These are phyloP conservation scores for Alnus rubra DNA, from an alignment of 306 rosid species.

Conservation along the genomic window DNA sequence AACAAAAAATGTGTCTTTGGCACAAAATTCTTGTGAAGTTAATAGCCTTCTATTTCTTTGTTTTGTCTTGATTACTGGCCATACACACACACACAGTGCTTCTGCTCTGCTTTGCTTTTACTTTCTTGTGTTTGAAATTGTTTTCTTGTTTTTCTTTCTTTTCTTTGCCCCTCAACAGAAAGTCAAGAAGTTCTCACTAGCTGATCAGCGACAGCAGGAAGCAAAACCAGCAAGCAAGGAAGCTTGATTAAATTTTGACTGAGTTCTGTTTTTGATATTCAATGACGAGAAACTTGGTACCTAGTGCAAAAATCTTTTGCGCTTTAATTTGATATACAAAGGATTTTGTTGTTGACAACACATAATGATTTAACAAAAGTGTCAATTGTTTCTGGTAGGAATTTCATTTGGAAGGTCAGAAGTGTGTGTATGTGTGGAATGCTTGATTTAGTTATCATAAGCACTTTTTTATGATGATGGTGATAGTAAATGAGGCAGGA, in stretches of 20 bases:
- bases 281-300: conserved; percentile 5
- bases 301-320: not conserved
- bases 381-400: not conserved
- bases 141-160: not conserved
- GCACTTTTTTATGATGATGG: no score
- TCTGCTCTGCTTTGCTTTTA: not conserved
- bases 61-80: conserved; percentile 1
- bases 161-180: conserved; percentile 51
- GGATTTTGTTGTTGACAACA: not conserved
- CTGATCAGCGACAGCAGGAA: conserved; percentile 52
- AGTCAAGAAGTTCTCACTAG: conserved; percentile 78
- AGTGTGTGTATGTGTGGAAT: not conserved
- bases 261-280: not conserved
- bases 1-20: not conserved
- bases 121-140: not conserved
- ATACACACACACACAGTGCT: not conserved
- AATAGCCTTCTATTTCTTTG: conserved; percentile 5
- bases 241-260: conserved; percentile 38
- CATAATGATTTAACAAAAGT: not conserved
- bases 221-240: conserved; percentile 44
- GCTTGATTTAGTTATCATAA: not conserved
- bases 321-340: not conserved
- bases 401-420: not conserved
- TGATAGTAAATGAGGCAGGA: not conserved
- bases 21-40: not conserved